Percentiles rank a stretch among this genome's conserved stretches.
Conservation (phyloP, 106 monocot species). For the Iris macrosiphon region DNA sequence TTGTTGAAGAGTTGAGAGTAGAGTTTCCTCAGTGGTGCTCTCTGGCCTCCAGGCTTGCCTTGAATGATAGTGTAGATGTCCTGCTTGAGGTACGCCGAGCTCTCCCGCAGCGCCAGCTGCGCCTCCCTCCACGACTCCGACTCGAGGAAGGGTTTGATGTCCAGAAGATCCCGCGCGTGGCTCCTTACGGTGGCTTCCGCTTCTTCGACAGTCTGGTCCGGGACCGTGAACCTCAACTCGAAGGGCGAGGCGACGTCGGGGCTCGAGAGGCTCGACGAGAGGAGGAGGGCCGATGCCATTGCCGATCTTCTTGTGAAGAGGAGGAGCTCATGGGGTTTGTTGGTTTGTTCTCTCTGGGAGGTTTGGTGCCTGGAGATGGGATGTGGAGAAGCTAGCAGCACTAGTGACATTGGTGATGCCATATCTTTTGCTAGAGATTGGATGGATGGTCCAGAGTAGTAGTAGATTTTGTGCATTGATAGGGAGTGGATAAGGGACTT, state of each 20-base stretch:
- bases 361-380: not conserved
- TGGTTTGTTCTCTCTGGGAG: not conserved
- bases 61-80: conserved; percentile 77
- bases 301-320: not conserved
- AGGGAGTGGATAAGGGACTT: conserved; percentile 2
- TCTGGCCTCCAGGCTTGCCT: conserved; percentile 24
- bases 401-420: not conserved
- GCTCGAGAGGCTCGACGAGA: not conserved
- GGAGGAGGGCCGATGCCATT: not conserved
- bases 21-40: conserved; percentile 42
- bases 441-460: not conserved
- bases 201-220: conserved; percentile 55
- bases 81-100: conserved; percentile 52
- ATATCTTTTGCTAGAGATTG: not conserved
- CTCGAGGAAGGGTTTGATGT: conserved; percentile 36
- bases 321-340: not conserved
- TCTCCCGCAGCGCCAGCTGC: conserved; percentile 39
- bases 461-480: too few relatives aligned
- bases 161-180: conserved; percentile 39
- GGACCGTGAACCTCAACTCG: conserved; percentile 37
- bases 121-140: conserved; percentile 40
- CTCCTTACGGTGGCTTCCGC: conserved; percentile 30
- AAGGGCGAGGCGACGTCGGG: conserved; percentile 3
- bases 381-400: not conserved
- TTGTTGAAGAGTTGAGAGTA: conserved; percentile 67